Evolutionary conservation across 495 filamentous ascomycete genomes (phyloP).

Genomic region (Penicillium coprophilum): DNA sequence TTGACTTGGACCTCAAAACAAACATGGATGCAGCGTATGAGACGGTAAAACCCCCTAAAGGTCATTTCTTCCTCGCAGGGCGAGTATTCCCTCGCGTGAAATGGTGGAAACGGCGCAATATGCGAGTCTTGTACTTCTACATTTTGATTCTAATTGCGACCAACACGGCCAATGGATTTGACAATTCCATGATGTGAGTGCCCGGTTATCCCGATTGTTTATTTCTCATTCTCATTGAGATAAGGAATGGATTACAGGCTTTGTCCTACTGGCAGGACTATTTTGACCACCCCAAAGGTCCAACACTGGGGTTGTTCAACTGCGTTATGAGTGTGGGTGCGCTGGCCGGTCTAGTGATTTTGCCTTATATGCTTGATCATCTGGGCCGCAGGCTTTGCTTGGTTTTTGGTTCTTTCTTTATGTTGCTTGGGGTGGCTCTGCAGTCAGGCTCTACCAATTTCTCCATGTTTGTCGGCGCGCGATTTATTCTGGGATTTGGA

Average conservation of each 20-base stretch:
- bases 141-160: conserved; percentile 24
- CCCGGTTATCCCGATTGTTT: not conserved
- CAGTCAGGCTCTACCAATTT: conserved; percentile 20
- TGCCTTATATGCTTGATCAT: conserved; percentile 24
- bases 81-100: conserved; percentile 23
- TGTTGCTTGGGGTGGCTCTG: conserved; percentile 24
- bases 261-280: conserved; percentile 45
- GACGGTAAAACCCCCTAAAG: conserved; percentile 20
- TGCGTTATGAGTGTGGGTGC: conserved; percentile 24
- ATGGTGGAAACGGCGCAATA: conserved; percentile 30
- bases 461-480: conserved; percentile 24
- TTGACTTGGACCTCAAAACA: too few relatives aligned
- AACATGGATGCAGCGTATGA: conserved; percentile 3
- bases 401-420: conserved; percentile 22
- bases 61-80: conserved; percentile 29
- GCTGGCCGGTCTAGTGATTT: conserved; percentile 21
- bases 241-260: conserved; percentile 49
- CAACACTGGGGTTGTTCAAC: conserved; percentile 29
- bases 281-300: conserved; percentile 38
- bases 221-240: not conserved
- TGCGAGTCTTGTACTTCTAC: conserved; percentile 29
- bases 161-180: conserved; percentile 30
- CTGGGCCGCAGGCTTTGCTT: conserved; percentile 18
- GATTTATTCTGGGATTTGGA: conserved; percentile 22
- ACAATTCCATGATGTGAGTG: conserved; percentile 41